A percentile compares a stretch with the other conserved stretches of the same genome.
Evolutionary conservation across 352 stramenopile species (phyloP).

Genomic region (Pythium rhizo-oryzae): DNA sequence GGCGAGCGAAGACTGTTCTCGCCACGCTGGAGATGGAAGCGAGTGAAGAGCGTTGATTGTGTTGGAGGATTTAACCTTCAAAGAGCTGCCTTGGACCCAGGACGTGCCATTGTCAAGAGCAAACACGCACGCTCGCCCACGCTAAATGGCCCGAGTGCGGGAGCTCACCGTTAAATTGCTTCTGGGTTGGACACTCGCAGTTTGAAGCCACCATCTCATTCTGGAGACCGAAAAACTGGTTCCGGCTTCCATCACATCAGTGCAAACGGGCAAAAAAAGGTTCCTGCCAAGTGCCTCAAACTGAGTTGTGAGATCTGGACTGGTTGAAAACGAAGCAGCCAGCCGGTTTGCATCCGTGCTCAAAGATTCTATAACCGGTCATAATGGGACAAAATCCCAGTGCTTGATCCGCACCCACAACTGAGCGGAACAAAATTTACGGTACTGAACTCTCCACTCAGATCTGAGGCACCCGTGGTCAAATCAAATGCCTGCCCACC

Average conservation of each 20-base stretch:
- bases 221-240: background rate
- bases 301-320: slow-evolving; percentile 1
- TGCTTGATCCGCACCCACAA: background rate
- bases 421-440: background rate
- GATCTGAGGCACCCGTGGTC: slow-evolving; percentile 2
- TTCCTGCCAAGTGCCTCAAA: background rate
- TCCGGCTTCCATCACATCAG: background rate
- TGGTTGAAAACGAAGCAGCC: background rate
- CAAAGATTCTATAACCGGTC: background rate
- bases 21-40: background rate
- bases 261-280: background rate
- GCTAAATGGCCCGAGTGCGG: no score
- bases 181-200: no score
- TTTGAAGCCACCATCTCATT: background rate
- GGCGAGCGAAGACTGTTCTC: background rate
- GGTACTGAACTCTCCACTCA: slow-evolving; percentile 4
- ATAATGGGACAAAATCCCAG: background rate
- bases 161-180: no score
- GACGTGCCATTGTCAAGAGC: background rate
- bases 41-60: background rate
- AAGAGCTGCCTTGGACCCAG: background rate
- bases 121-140: background rate
- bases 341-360: background rate
- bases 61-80: background rate
- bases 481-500: background rate